Conservation (phyloP, 2,329 filamentous ascomycete genomes). For the Aspergillus fumigatus region DNA sequence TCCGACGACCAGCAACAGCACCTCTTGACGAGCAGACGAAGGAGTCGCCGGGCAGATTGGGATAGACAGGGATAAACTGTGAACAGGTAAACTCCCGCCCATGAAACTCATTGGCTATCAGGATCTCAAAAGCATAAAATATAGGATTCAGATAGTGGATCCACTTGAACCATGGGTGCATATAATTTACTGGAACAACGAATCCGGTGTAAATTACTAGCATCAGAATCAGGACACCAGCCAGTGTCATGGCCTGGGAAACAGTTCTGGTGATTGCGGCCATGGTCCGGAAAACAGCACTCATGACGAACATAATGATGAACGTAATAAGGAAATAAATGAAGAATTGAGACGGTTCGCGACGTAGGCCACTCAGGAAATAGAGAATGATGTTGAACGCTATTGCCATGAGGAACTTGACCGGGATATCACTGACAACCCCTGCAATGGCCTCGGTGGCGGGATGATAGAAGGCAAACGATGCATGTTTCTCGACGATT, state of each 20-base stretch:
- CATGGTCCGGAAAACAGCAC: constrained; percentile 77
- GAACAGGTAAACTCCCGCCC: constrained; percentile 55
- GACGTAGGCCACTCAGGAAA: constrained; percentile 76
- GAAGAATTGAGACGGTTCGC: constrained; percentile 74
- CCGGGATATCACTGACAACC: constrained; percentile 51
- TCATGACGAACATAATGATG: constrained; percentile 69
- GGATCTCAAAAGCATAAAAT: constrained; percentile 72
- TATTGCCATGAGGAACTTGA: constrained; percentile 68
- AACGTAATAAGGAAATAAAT: constrained; percentile 78
- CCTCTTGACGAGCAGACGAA: constrained; percentile 57
- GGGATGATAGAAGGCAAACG: constrained; percentile 28
- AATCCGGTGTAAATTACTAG: constrained; percentile 48
- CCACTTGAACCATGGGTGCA: constrained; percentile 77
- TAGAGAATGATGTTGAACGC: constrained; percentile 76
- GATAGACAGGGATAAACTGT: constrained; percentile 45
- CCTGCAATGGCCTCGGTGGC: constrained; percentile 13
- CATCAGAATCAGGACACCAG: constrained; percentile 44
- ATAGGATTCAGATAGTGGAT: constrained; percentile 76
- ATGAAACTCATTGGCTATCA: constrained; percentile 80
- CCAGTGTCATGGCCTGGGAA: constrained; percentile 52
- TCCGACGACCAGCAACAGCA: constrained; percentile 47
- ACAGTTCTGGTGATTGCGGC: constrained; percentile 67
- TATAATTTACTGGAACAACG: constrained; percentile 48
- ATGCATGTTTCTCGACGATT: constrained; percentile 27
- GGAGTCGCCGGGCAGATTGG: constrained; percentile 29